Conservation (phyloP, 108 stramenopile species). For the Aurantiochytrium sp. region DNA sequence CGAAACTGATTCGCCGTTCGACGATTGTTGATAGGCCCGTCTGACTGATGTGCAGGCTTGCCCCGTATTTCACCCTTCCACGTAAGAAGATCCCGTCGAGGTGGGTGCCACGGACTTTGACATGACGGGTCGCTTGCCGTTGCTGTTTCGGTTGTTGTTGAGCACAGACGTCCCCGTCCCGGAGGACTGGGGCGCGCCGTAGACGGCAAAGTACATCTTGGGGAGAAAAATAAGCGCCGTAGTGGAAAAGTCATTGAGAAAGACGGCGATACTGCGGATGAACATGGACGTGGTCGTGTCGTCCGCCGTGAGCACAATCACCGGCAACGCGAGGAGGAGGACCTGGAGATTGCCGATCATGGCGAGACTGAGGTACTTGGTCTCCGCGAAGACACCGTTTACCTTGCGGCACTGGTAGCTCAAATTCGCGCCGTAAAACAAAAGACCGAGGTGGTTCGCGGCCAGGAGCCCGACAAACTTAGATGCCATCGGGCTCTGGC, state of each 20-base stretch:
- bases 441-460: not conserved
- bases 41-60: too few relatives aligned
- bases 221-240: not conserved
- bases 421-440: not conserved
- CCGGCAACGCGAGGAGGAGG: not conserved
- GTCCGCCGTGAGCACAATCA: not conserved
- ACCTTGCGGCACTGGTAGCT: not conserved
- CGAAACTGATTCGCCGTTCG: too few relatives aligned
- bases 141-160: not conserved
- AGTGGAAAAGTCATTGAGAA: not conserved
- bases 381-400: not conserved
- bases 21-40: too few relatives aligned
- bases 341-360: constrained; percentile 26
- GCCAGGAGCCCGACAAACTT: not conserved
- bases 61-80: too few relatives aligned
- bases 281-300: not conserved
- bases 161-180: not conserved
- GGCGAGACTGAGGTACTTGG: not conserved
- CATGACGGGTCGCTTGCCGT: too few relatives aligned
- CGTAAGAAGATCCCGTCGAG: too few relatives aligned
- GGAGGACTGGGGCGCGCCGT: not conserved
- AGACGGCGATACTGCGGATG: not conserved
- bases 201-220: not conserved
- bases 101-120: too few relatives aligned
- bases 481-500: not conserved